Base-by-base conservation (phyloP, 805 yeast genomes). In the Ogataea dorogensis region DNA sequence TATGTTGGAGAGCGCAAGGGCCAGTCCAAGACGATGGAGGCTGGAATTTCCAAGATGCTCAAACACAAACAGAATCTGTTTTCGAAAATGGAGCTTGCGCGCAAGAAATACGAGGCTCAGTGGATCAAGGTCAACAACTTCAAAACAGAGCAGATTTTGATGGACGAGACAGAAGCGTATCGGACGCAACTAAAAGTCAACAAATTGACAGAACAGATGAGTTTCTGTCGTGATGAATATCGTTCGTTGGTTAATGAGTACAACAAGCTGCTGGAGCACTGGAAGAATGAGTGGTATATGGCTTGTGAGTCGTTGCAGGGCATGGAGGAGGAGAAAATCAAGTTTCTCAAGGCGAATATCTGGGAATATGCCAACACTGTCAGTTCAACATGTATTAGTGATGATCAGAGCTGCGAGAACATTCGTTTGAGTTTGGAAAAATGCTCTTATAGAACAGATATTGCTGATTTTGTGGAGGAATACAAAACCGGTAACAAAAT, bases 291-390 rank as follows among this genome's bases (percentile, higher is more conserved):
- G 47, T 86, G 96, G 96, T 67, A 70, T 40, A 54, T 66, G 5
- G 69, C 83, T 0, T 72, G 86, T 28, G 76, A 71, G 44, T 73
- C 72, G 43, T 67, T 81, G 44, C 88, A 86, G 59, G 71, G 65
- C 35, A 58, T 83, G 30, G 96, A 86, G 54, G 75, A 77, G 31
- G 87, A 83, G 53, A 71, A 89, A 44, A 73, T 85, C 37, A 81
- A 81, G 49, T 72, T 79, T 43, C 53, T 83, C 38, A 81, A 85
- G 50, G 66, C 81, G 12, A 84, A 79, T 47, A 59, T 87, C 41
- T 87, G 95, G 84, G 83, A 79, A 27, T 86, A 70, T 52, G 78
- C 91, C 30, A 86, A 86, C 58, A 69, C 79, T 24, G 67, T 84
- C 7, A 84, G 94, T 6, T 70, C 86, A 0, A 68, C 79, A 3